Evolutionary conservation across 257 asterid genomes (phyloP).

Genomic region (Verbena officinalis): DNA sequence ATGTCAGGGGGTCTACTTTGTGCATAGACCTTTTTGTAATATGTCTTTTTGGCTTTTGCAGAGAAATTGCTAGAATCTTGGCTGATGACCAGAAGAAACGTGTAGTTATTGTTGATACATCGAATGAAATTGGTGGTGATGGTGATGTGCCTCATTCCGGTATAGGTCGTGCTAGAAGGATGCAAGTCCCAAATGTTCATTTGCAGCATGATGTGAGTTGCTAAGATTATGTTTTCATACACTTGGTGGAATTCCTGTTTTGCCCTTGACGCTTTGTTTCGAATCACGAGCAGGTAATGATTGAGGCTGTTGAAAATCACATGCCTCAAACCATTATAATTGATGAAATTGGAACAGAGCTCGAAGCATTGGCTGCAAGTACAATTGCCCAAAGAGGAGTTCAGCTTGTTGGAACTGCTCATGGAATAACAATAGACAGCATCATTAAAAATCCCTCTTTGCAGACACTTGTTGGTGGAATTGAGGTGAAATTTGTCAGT

Average conservation of each 20-base stretch:
- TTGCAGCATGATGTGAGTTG: constrained; percentile 89
- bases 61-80: constrained; percentile 93
- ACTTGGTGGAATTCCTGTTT: background rate
- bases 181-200: constrained; percentile 96
- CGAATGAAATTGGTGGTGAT: constrained; percentile 98
- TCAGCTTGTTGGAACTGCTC: constrained; percentile 98
- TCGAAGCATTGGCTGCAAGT: constrained; percentile 96
- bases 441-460: constrained; percentile 86
- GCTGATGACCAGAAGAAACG: constrained; percentile 93
- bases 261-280: constrained; percentile 23
- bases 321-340: constrained; percentile 95
- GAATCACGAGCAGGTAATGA: constrained; percentile 72
- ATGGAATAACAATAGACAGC: constrained; percentile 90
- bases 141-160: constrained; percentile 98
- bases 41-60: constrained; percentile 31
- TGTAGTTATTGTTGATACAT: constrained; percentile 93
- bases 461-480: constrained; percentile 97
- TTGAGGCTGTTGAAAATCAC: constrained; percentile 98
- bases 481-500: constrained; percentile 58
- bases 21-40: too few relatives aligned
- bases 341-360: constrained; percentile 97
- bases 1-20: too few relatives aligned
- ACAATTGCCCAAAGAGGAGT: constrained; percentile 99
- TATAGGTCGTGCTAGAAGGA: constrained; percentile 97
- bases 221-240: background rate